Evolutionary conservation across 805 yeast species (phyloP).

Genomic region (Vanderwaltozyma yarrowii): DNA sequence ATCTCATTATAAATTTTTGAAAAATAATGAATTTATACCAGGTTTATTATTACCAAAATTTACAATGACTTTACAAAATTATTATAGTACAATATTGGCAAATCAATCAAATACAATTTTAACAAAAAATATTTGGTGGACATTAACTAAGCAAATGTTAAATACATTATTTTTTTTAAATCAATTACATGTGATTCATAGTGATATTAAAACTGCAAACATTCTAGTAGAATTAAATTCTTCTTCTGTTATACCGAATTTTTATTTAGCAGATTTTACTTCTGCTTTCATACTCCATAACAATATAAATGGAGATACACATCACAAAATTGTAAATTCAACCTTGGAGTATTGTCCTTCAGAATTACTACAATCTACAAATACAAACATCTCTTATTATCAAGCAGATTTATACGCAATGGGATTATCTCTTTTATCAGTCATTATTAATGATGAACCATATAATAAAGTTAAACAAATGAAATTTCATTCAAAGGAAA

Average conservation of each 20-base stretch:
- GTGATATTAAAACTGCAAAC: slow-evolving; percentile 17
- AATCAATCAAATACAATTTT: too few relatives aligned
- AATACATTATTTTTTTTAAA: slow-evolving; percentile 7
- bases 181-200: slow-evolving; percentile 8
- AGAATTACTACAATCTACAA: slow-evolving; percentile 3
- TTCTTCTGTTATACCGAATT: slow-evolving; percentile 1
- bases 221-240: slow-evolving; percentile 5
- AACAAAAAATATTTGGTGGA: slow-evolving; percentile 9
- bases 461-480: slow-evolving; percentile 7
- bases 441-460: slow-evolving; percentile 14
- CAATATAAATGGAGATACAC: not conserved
- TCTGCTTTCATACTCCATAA: slow-evolving; percentile 3
- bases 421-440: slow-evolving; percentile 11
- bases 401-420: slow-evolving; percentile 13
- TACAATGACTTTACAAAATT: slow-evolving; percentile 7
- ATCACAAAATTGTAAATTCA: slow-evolving; percentile 1
- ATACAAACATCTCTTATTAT: not conserved
- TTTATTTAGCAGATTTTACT: slow-evolving; percentile 13
- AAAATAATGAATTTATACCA: slow-evolving; percentile 7
- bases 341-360: slow-evolving; percentile 18
- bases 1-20: slow-evolving; percentile 4
- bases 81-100: slow-evolving; percentile 1
- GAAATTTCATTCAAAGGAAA: slow-evolving; percentile 2
- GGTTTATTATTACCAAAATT: slow-evolving; percentile 8
- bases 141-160: slow-evolving; percentile 4